Evolutionary conservation across 2,329 filamentous ascomycete genomes (phyloP), one percentile per base, ranked within the genome.

Genomic region (Coniosporium tulheliwenetii): DNA sequence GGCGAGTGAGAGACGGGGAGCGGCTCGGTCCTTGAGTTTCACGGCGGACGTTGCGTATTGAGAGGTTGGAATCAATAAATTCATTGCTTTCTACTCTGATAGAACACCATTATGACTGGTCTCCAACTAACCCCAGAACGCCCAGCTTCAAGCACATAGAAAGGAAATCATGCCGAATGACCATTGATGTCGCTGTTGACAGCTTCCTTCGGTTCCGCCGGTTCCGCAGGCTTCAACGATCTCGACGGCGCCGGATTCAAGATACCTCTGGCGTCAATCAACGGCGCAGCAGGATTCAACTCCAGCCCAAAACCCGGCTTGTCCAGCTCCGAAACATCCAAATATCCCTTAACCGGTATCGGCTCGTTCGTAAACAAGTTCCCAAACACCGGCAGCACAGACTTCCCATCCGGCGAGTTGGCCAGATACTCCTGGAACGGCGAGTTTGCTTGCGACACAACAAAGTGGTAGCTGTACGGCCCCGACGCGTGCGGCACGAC

Each of bases 381-480:
- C 31, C 87, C 87, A 60, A 95, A 95, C 5, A 95, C 87, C 2
- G 87, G 87, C 46, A 89, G 66, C 13, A 95, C 87, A 46, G 78
- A 86, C 67, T 85, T 84, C 38, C 87, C 87, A 52, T 95, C 86
- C 1, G 86, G 76, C 2, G 85, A 93, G 65, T 94, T 94, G 50
- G 87, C 87, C 16, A 95, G 73, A 56, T 95, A 95, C 62, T 95
- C 87, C 61, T 95, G 87, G 71, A 95, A 95, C 5, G 87, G 87
- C 10, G 81, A 84, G 65, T 94, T 93, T 47, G 84, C 77, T 62
- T 95, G 87, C 36, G 85, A 93, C 45, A 94, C 80, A 48, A 94
- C 87, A 56, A 93, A 95, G 63, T 95, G 87, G 64, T 95, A 95
- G 53, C 84, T 91, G 66, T 95, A 95, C 2, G 87, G 84, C 1